These are phyloP conservation scores for Saccharomyces hybrid DNA, from an alignment of 1,139 yeast species.

Conservation along the genomic window DNA sequence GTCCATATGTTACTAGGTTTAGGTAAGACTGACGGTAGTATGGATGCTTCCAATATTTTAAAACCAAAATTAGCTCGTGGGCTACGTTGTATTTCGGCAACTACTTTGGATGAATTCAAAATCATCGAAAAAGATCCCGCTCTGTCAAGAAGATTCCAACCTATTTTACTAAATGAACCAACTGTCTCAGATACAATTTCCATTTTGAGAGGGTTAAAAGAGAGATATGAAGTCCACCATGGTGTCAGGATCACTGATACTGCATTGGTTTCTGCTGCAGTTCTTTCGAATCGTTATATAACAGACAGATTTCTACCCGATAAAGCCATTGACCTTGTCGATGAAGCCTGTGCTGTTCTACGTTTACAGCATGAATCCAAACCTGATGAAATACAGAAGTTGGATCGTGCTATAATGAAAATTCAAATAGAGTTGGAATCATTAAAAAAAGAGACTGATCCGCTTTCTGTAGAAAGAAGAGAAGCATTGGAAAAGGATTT, in stretches of 20 bases:
- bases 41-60: conserved; percentile 87
- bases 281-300: conserved; percentile 81
- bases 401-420: conserved; percentile 87
- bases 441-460: conserved; percentile 84
- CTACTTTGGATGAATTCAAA: conserved; percentile 83
- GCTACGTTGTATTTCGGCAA: conserved; percentile 92
- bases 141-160: conserved; percentile 83
- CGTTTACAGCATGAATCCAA: conserved; percentile 93
- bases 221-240: conserved; percentile 91
- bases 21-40: conserved; percentile 92
- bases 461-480: conserved; percentile 69
- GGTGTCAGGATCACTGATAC: conserved; percentile 95
- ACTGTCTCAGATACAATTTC: conserved; percentile 86
- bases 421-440: conserved; percentile 92
- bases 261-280: conserved; percentile 90
- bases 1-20: conserved; percentile 84
- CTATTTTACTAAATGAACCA: conserved; percentile 86
- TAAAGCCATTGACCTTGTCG: conserved; percentile 91
- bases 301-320: conserved; percentile 91
- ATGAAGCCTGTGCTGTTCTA: conserved; percentile 93
- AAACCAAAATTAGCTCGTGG: conserved; percentile 96
- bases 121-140: conserved; percentile 92
- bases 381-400: conserved; percentile 86
- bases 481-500: conserved; percentile 57
- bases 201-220: conserved; percentile 86